Evolutionary conservation across 2,329 filamentous ascomycete genomes (phyloP).

Genomic region (Sporothrix curviconia): DNA sequence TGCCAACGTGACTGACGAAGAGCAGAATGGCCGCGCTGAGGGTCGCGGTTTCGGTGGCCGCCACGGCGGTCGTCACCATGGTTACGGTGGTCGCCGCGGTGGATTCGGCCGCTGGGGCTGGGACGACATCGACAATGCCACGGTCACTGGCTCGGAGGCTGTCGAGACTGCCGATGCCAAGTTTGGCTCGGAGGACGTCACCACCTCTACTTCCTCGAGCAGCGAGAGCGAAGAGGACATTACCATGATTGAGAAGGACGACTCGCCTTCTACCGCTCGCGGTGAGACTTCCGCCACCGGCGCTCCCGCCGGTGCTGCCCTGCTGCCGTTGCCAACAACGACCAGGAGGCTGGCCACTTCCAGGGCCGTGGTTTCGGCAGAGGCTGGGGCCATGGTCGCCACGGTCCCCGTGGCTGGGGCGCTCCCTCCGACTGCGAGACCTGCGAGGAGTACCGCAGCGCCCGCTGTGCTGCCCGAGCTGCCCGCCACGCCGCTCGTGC

Average conservation of each 20-base stretch:
- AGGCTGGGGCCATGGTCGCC: neutral
- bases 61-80: neutral
- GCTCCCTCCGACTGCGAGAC: neutral
- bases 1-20: neutral
- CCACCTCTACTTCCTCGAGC: constrained; percentile 5
- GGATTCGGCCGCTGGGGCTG: neutral
- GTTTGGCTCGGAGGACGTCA: constrained; percentile 9
- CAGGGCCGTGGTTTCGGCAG: neutral
- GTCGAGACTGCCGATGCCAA: constrained; percentile 15
- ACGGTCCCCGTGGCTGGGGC: neutral
- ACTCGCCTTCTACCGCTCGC: constrained; percentile 20
- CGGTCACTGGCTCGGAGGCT: constrained; percentile 15
- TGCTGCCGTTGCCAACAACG: constrained; percentile 12
- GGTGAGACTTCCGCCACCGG: neutral
- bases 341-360: neutral
- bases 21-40: neutral
- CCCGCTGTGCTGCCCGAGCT: neutral
- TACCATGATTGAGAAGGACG: constrained; percentile 27
- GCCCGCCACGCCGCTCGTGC: neutral
- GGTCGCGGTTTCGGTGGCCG: neutral
- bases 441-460: neutral
- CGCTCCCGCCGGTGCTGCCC: neutral
- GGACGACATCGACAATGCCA: constrained; percentile 14
- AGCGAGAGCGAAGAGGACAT: constrained; percentile 17
- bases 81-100: constrained; percentile 6